Base-by-base conservation (phyloP, 140 eudicot genomes). In the Bidens hawaiensis region DNA sequence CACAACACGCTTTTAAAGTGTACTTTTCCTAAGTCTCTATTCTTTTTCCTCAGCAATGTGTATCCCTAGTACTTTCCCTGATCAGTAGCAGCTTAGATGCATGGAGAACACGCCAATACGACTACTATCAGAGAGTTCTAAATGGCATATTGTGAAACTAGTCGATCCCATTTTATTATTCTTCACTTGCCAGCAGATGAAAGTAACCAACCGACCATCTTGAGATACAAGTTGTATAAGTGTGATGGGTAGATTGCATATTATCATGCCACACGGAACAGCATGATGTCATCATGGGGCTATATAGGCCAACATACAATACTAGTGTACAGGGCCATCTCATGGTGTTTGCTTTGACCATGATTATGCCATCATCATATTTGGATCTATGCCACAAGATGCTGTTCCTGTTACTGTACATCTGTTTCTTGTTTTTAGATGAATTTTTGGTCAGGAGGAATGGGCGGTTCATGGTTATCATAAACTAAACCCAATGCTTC, bases 41-140 rank as follows among this genome's bases (percentile, higher is more conserved):
- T 31, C 72, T 30, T 62, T 42, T 55, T 47, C 57, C 11, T 74
- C 87, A 94, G 99, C 99, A 94, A 94, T 94, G 99, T 69, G 99
- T 94, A 15, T 94, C 99, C 22, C 86, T 88, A 86, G 99, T 94
- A 68, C 95, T 94, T 57, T 88, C 99, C 54, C 77, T 94, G 54
- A 94, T 94, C 16, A 94, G 99, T 80, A 94, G 97, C 81, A 94
- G 99, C 82, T 79, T 94, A 85, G 99, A 94, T 78, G 99, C 99
- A 49, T 94, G 99, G 99, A 79, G 99, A 71, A 94, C 99, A 45
- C 87, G 99, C 0, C 99, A 94, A 72, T 94, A 94, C 24, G 99
- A 94, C 70, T 94, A 94, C 36, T 94, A 94, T 64, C 99, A 94
- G 62, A 85, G 90, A 67, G 99, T 94, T 54, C 71, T 94, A 43